Percentiles rank a stretch among this genome's conserved stretches.
phyloP scores from a whole-genome alignment of 2,329 filamentous ascomycete species.

The Bipolaris sorokiniana region DNA sequence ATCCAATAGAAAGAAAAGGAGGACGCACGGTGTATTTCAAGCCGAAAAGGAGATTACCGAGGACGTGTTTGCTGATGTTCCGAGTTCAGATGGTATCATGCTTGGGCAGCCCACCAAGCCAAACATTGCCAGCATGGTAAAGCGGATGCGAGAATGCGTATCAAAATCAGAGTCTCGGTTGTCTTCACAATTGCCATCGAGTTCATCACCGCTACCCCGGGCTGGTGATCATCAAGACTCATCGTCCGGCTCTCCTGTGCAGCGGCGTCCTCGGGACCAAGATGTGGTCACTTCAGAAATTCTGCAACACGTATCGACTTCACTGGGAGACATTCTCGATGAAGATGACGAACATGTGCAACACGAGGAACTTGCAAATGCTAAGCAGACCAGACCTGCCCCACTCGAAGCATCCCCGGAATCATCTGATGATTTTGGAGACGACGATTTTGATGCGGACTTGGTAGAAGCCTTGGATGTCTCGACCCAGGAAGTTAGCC shows the following conservation, averaged over 20 bases:
- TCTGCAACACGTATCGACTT: conserved; percentile 11
- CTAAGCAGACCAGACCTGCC: neutral
- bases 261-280: conserved; percentile 32
- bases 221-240: conserved; percentile 21
- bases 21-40: conserved; percentile 44
- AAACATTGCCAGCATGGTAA: conserved; percentile 46
- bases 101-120: conserved; percentile 34
- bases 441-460: conserved; percentile 44
- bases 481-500: conserved; percentile 15
- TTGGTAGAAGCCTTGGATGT: conserved; percentile 44
- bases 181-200: conserved; percentile 49
- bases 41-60: conserved; percentile 33
- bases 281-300: conserved; percentile 15
- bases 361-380: conserved; percentile 6
- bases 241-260: conserved; percentile 40
- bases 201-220: conserved; percentile 56
- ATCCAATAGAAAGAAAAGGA: conserved; percentile 51
- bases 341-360: conserved; percentile 12
- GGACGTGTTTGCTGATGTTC: conserved; percentile 38
- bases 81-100: conserved; percentile 42
- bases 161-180: conserved; percentile 33
- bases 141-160: conserved; percentile 55
- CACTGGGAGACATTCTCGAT: conserved; percentile 7
- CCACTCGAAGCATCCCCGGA: conserved; percentile 18
- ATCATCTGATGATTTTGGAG: conserved; percentile 47